Evolutionary conservation across 257 asterid genomes (phyloP), one percentile per base, ranked within the genome.

Genomic region (Jacaranda copaia): DNA sequence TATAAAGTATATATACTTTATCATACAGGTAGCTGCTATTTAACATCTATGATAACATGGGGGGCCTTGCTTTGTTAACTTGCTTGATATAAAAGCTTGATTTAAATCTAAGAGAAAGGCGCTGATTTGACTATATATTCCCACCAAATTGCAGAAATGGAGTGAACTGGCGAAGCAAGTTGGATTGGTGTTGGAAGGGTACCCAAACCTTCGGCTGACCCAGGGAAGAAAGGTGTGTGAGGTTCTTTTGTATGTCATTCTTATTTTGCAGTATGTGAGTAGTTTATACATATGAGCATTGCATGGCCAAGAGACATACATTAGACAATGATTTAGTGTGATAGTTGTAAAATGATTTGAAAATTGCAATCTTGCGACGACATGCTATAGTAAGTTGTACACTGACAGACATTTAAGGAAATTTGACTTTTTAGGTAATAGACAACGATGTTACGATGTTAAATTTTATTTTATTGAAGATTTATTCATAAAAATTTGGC

Each of bases 161-260:
- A 81, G 53, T 75, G 98, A 94, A 82, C 85, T 94, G 57, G 96
- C 97, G 38, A 87, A 84, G 81, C 79, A 84, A 86, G 99, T 94
- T 9, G 89, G 85, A 73, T 79, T 90, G 43, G 96, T 94, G 57
- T 59, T 94, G 66, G 91, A 92, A 82, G 91, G 89, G 70, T 94
- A 91, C 72, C 98, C 98, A 19, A 82, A 83, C 86, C 97, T 94
- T 62, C 91, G 90, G 60, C 70, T 92, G 75, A 82, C 90, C 56
- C 94, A 90, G 72, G 99, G 99, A 55, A 84, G 98, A 78, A 94
- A 89, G 93, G 99, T 92, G 48, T 52, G 78, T 66, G 53, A 40
- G 72, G 73, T 46, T 46, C 18, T 36, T 52, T 67, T 70, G 6
- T 15, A 38, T 45, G 8, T 20, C 15, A 38, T 8, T 53, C 56